These are phyloP conservation scores for Hanseniaspora jakobsenii DNA, from an alignment of 805 yeast genomes.

Conservation along the genomic window DNA sequence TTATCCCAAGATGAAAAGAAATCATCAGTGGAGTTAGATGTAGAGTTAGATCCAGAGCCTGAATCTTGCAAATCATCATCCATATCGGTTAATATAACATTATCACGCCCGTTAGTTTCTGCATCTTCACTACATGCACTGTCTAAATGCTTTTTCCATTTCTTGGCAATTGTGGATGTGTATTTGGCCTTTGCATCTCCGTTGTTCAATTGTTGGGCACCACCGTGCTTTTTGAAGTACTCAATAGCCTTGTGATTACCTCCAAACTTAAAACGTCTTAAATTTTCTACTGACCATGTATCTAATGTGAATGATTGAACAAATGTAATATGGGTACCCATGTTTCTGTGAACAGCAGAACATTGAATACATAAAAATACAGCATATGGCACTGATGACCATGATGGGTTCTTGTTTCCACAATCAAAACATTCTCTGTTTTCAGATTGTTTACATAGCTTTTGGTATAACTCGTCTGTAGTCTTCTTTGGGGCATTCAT, in stretches of 20 bases:
- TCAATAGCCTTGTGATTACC: constrained; percentile 83
- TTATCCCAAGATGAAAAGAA: constrained; percentile 88
- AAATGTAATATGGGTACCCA: constrained; percentile 93
- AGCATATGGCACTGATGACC: constrained; percentile 97
- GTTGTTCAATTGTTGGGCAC: constrained; percentile 50
- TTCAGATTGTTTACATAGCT: constrained; percentile 40
- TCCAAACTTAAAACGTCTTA: constrained; percentile 85
- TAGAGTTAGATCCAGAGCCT: constrained; percentile 24
- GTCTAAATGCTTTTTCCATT: constrained; percentile 69
- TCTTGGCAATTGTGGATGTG: constrained; percentile 63
- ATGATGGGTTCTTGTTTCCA: constrained; percentile 84
- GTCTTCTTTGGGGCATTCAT: constrained; percentile 42
- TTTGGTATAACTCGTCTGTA: constrained; percentile 50
- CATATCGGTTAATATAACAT: constrained; percentile 39
- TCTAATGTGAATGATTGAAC: constrained; percentile 87
- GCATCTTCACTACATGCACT: constrained; percentile 51
- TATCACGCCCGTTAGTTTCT: constrained; percentile 57
- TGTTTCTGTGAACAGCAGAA: constrained; percentile 85
- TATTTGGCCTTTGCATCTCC: constrained; percentile 65
- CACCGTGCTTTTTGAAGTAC: constrained; percentile 74
- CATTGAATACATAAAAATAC: constrained; percentile 87
- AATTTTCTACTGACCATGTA: constrained; percentile 83
- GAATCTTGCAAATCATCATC: constrained; percentile 23
- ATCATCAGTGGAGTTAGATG: constrained; percentile 52
- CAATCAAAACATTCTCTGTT: constrained; percentile 91